phyloP scores from a whole-genome alignment of 192 early-diverging fungal genomes.

The Coemansia sp. region DNA sequence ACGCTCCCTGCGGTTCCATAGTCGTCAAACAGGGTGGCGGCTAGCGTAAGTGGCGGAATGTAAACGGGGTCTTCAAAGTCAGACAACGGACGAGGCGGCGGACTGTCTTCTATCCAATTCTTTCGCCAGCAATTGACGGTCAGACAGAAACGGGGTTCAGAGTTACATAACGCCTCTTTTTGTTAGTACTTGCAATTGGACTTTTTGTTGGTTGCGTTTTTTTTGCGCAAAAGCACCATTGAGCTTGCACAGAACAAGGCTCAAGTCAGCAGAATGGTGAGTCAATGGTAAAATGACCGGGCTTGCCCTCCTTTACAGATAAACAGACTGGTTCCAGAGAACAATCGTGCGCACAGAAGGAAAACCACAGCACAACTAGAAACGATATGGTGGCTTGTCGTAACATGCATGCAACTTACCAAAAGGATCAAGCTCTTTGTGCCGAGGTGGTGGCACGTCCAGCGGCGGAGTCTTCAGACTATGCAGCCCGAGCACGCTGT shows the following conservation, averaged over 20 bases:
- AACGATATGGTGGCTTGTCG: conserved; percentile 3
- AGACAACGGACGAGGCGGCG: conserved; percentile 40
- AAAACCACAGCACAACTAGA: neutral
- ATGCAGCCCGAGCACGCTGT: conserved; percentile 18
- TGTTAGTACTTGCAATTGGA: neutral
- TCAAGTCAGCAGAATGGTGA: neutral
- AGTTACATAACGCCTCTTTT: conserved; percentile 4
- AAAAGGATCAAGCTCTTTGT: conserved; percentile 44
- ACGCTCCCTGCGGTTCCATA: conserved; percentile 27
- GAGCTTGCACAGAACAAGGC: neutral
- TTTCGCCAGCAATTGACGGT: no score
- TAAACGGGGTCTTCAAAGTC: conserved; percentile 51
- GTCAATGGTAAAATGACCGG: neutral
- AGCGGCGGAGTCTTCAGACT: conserved; percentile 36
- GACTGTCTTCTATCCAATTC: conserved; percentile 41
- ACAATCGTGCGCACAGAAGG: conserved; percentile 4
- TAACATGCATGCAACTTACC: conserved; percentile 28
- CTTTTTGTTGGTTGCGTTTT: neutral
- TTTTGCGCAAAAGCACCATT: neutral
- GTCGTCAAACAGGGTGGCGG: conserved; percentile 46
- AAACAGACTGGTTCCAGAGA: neutral
- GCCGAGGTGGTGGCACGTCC: conserved; percentile 16
- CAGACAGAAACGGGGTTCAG: neutral
- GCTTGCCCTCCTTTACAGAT: neutral
- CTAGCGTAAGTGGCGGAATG: conserved; percentile 52